Evolutionary conservation across 495 filamentous ascomycete species (phyloP).

Genomic region (Mytilinidion resinicola): DNA sequence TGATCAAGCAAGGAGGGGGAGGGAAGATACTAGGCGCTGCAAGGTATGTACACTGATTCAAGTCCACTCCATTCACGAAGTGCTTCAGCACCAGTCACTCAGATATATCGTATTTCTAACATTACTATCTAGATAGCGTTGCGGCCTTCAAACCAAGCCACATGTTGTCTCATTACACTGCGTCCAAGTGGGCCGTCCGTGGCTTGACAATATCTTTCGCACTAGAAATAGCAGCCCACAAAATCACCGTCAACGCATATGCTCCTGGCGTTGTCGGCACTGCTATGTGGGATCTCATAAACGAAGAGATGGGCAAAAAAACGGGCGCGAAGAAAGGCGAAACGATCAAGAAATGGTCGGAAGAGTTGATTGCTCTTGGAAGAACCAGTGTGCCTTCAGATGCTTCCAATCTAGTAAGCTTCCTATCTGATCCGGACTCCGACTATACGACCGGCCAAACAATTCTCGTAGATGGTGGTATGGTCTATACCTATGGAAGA

Average conservation of each 20-base stretch:
- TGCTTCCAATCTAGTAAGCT: slow-evolving; percentile 52
- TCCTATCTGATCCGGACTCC: slow-evolving; percentile 47
- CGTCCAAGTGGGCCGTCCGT: slow-evolving; percentile 55
- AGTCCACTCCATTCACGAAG: not conserved
- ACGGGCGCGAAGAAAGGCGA: slow-evolving; percentile 46
- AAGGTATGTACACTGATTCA: slow-evolving; percentile 26
- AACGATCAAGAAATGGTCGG: slow-evolving; percentile 42
- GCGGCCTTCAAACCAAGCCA: slow-evolving; percentile 51
- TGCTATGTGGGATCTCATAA: slow-evolving; percentile 55
- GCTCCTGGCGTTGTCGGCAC: slow-evolving; percentile 59
- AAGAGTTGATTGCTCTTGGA: slow-evolving; percentile 46
- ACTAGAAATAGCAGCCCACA: slow-evolving; percentile 48
- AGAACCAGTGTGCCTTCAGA: slow-evolving; percentile 52
- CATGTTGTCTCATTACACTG: slow-evolving; percentile 49
- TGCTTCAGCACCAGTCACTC: not conserved
- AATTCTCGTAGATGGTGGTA: slow-evolving; percentile 56
- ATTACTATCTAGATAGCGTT: slow-evolving; percentile 33
- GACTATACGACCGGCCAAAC: slow-evolving; percentile 61
- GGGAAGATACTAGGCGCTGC: slow-evolving; percentile 52
- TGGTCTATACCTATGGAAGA: slow-evolving; percentile 42
- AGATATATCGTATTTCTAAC: not conserved
- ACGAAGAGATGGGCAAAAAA: slow-evolving; percentile 44
- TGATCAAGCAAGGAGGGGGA: slow-evolving; percentile 45
- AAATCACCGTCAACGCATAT: slow-evolving; percentile 59
- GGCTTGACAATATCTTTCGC: slow-evolving; percentile 54